These are phyloP conservation scores for Penicillium silybi DNA, from an alignment of 495 filamentous ascomycete species.

Conservation along the genomic window DNA sequence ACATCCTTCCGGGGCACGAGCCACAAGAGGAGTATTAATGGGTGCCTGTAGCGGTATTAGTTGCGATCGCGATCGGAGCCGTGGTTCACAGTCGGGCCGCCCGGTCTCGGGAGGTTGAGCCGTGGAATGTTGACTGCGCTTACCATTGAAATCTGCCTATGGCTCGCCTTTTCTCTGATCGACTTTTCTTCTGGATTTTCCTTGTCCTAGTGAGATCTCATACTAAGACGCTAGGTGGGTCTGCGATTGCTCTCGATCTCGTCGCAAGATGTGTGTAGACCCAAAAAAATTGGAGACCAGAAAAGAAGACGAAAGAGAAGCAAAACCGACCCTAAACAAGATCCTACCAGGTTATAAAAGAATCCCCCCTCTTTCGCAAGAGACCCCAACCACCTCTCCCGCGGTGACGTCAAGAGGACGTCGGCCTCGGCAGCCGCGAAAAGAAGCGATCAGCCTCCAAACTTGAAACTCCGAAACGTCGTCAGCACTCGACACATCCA, in stretches of 20 bases:
- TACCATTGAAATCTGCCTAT: background rate
- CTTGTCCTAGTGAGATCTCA: background rate
- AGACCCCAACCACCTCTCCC: constrained; percentile 12
- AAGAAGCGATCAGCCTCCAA: constrained; percentile 15
- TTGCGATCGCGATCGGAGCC: background rate
- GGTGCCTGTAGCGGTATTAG: constrained; percentile 12
- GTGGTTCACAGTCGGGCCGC: constrained; percentile 1
- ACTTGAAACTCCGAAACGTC: constrained; percentile 1
- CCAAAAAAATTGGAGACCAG: background rate
- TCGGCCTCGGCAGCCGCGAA: constrained; percentile 16
- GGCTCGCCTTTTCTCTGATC: background rate
- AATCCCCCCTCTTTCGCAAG: background rate
- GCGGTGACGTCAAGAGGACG: constrained; percentile 30
- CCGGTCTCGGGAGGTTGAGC: background rate
- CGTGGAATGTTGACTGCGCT: constrained; percentile 2
- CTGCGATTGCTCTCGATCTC: background rate
- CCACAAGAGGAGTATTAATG: constrained; percentile 11
- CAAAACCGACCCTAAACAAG: background rate
- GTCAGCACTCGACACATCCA: background rate
- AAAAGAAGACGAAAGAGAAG: background rate
- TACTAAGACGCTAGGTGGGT: background rate
- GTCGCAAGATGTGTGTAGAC: background rate
- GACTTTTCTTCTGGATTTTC: background rate
- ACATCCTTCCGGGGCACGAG: constrained; percentile 27
- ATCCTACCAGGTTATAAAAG: constrained; percentile 7